Evolutionary conservation across 208 protist genomes (phyloP), one percentile per base, ranked within the genome.

Genomic region (Leishmania arabica): DNA sequence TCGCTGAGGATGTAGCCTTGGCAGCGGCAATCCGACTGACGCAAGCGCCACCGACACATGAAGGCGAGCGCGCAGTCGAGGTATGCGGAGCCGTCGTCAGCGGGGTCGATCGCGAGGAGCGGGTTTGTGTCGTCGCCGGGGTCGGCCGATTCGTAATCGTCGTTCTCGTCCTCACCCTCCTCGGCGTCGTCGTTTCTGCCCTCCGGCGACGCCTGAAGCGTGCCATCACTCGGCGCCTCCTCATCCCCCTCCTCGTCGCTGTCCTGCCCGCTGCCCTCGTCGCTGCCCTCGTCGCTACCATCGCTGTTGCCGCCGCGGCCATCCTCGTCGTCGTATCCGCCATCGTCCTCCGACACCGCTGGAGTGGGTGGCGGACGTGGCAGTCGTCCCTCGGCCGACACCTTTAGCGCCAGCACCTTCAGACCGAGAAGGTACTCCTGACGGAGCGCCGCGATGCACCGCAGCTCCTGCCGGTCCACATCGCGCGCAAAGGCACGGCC

Each of bases 1-100:
- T 90, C 81, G 53, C 95, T 88, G 24, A 99, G 82, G 11, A 99
- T 92, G 85, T 95, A 99, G 58, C 98, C 98, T 42, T 96, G 95
- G 66, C 95, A 97, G 24, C 78, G 86, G 80, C 95, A 98, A 62
- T 95, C 91, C 24, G 83, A 54, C 75, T 93, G 93, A 15, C 89
- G 89, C 62, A 99, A 80, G 37, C 96, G 93, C 93, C 95, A 97
- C 51, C 94, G 92, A 19, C 95, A 73, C 77, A 97, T 96, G 78
- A 91, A 88, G 45, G 94, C 92, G 19, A 98, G 70, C 13, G 93
- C 90, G 54, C 88, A 86, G 77, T 98, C 95, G 15, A 93, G 74
- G 80, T 95, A 97, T 47, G 69, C 68, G 4, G 71, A 60, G 19
- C 78, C 62, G 76, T 86, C 78, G 56, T 56, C 69, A 65, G 75